A percentile compares a stretch with the other conserved stretches of the same genome.
Conservation (phyloP, 306 rosid species). For the Fragaria ananassa region DNA sequence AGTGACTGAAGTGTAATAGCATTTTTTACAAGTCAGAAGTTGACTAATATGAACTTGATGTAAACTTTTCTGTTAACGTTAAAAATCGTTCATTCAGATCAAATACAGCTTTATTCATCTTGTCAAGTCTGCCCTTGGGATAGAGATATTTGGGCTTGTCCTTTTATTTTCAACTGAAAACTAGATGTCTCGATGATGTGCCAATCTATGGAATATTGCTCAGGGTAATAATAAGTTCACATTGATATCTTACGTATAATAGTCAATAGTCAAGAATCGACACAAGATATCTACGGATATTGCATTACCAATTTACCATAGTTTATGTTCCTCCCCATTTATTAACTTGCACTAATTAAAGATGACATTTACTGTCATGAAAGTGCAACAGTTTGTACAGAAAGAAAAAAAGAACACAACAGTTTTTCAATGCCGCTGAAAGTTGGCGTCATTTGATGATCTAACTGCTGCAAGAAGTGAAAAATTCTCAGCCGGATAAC, state of each 20-base stretch:
- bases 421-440: neutral
- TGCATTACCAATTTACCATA: too few species aligned
- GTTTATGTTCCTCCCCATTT: neutral
- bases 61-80: neutral
- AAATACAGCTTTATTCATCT: neutral
- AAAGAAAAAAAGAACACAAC: neutral
- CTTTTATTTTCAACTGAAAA: too few species aligned
- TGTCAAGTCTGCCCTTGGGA: neutral
- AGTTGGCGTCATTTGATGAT: slow-evolving; percentile 5
- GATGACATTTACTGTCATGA: neutral
- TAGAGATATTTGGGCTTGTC: neutral
- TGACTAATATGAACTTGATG: neutral
- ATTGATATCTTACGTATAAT: too few species aligned
- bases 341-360: neutral
- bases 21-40: neutral
- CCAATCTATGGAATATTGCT: too few species aligned
- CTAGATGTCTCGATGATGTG: too few species aligned
- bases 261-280: too few species aligned
- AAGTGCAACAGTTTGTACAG: neutral
- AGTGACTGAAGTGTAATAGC: neutral
- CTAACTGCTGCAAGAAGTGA: neutral
- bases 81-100: neutral
- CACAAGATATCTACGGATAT: too few species aligned
- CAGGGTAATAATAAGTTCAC: too few species aligned
- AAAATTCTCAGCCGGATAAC: slow-evolving; percentile 4